A percentile compares a stretch with the other conserved stretches of the same genome.
These are phyloP conservation scores for Sporothrix sp. DNA, from an alignment of 2,329 filamentous ascomycete genomes.

Conservation along the genomic window DNA sequence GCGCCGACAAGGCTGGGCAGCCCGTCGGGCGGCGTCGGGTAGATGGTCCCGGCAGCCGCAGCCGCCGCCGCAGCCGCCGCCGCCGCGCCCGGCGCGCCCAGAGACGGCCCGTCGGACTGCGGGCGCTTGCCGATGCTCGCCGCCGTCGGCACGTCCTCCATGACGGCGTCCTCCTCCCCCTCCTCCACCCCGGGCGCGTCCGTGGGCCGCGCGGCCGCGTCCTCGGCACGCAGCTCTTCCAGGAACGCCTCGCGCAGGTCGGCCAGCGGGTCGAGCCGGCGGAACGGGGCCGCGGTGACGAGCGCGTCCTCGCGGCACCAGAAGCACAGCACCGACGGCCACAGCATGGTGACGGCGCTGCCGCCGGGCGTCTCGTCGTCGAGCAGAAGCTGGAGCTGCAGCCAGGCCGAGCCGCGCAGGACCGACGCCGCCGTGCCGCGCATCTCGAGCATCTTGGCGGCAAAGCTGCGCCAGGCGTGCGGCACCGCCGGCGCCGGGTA, in stretches of 20 bases:
- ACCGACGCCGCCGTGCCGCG: constrained; percentile 37
- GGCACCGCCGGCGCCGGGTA: constrained; percentile 15
- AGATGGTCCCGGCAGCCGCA: too few species aligned
- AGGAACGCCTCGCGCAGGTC: constrained; percentile 13
- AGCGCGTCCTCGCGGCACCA: constrained; percentile 27
- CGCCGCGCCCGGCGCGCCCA: constrained; percentile 30
- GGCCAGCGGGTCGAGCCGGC: constrained; percentile 13
- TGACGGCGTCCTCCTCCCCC: constrained; percentile 6
- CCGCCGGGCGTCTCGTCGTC: constrained; percentile 33
- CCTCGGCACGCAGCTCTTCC: constrained; percentile 11
- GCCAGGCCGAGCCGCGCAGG: constrained; percentile 39
- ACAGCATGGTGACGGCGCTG: constrained; percentile 38
- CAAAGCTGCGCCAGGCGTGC: constrained; percentile 28
- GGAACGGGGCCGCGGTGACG: constrained; percentile 7
- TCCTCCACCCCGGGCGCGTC: background rate
- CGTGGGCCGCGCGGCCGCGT: background rate
- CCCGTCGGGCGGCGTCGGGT: constrained; percentile 62
- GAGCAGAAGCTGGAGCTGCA: constrained; percentile 32
- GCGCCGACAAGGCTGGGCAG: constrained; percentile 44
- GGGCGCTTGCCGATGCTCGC: constrained; percentile 8
- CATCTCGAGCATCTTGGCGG: constrained; percentile 40
- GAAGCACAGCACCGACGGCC: constrained; percentile 46
- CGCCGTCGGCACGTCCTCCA: constrained; percentile 12
- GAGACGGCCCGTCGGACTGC: constrained; percentile 28
- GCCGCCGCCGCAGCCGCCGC: constrained; percentile 18